Percentiles rank a stretch among this genome's conserved stretches.
phyloP scores from a whole-genome alignment of 2,329 filamentous ascomycete genomes.

The Penicillium hordei region DNA sequence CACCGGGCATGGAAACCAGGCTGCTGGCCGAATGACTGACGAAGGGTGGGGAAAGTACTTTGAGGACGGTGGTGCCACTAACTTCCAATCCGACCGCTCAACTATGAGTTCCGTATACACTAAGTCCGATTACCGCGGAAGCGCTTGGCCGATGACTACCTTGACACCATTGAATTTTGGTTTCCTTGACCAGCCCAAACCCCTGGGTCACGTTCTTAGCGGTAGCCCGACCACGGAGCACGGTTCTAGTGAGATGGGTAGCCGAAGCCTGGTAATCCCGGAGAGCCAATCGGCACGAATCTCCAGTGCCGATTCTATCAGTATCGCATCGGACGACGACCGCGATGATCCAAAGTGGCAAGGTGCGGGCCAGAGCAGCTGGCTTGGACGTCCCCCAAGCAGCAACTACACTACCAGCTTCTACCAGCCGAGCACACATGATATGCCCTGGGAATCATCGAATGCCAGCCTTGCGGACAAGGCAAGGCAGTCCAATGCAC shows the following conservation, averaged over 20 bases:
- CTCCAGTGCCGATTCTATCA: conserved; percentile 45
- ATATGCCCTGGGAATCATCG: conserved; percentile 22
- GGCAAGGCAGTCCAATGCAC: conserved; percentile 23
- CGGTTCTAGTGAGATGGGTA: conserved; percentile 25
- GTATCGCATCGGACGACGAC: conserved; percentile 39
- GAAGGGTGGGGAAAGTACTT: conserved; percentile 54
- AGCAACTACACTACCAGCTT: conserved; percentile 45
- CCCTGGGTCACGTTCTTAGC: conserved; percentile 41
- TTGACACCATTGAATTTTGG: conserved; percentile 38
- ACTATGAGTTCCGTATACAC: conserved; percentile 30
- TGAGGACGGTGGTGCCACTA: conserved; percentile 36
- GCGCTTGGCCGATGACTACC: conserved; percentile 43
- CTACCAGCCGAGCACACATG: conserved; percentile 32
- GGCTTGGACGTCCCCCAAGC: conserved; percentile 40
- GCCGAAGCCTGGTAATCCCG: conserved; percentile 36
- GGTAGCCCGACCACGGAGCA: conserved; percentile 47
- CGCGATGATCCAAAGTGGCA: conserved; percentile 32
- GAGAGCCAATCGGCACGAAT: conserved; percentile 46
- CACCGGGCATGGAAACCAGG: conserved; percentile 16
- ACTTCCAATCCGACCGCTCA: conserved; percentile 29
- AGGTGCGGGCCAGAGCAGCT: conserved; percentile 27
- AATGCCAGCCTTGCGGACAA: conserved; percentile 18
- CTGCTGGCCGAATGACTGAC: conserved; percentile 45
- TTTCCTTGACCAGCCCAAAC: conserved; percentile 40
- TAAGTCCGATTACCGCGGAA: conserved; percentile 40